Base-by-base conservation (phyloP, 164 flowering plant genomes). In the Nymphaea colorata region DNA sequence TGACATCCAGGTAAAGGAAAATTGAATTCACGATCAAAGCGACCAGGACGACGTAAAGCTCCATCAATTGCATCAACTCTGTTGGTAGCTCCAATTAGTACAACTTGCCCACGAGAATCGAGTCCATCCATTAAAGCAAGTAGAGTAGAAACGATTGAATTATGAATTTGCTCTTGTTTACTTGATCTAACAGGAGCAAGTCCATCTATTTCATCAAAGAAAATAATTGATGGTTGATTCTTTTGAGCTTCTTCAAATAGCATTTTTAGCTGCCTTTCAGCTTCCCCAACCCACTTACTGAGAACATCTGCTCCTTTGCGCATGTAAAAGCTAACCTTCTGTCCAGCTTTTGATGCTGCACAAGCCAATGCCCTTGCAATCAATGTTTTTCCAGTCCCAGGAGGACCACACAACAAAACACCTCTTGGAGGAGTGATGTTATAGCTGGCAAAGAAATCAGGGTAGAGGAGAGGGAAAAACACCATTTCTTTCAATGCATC, bases 201-300 rank as follows among this genome's bases (percentile, higher is more conserved):
- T 16, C 99, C 99, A 80, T 95, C 99, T 66, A 95, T 95, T 75
- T 95, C 99, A 81, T 95, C 99, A 83, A 95, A 95, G 81, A 95
- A 95, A 67, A 95, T 95, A 44, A 95, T 95, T 45, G 99, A 90
- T 42, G 99, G 99, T 72, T 95, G 99, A 76, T 95, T 95, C 75
- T 84, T 85, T 71, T 92, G 98, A 66, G 99, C 99, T 83, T 95
- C 99, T 80, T 95, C 99, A 78, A 95, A 95, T 47, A 95, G 91
- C 71, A 95, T 71, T 77, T 95, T 95, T 76, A 95, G 76, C 61
- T 95, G 99, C 68, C 99, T 80, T 75, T 95, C 99, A 74, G 99
- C 99, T 82, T 95, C 99, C 43, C 99, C 99, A 66, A 95, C 98
- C 99, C 99, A 95, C 74, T 95, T 95, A 81, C 99, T 95, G 64